Evolutionary conservation across 495 filamentous ascomycete species (phyloP).

Genomic region (Platismatia glauca): DNA sequence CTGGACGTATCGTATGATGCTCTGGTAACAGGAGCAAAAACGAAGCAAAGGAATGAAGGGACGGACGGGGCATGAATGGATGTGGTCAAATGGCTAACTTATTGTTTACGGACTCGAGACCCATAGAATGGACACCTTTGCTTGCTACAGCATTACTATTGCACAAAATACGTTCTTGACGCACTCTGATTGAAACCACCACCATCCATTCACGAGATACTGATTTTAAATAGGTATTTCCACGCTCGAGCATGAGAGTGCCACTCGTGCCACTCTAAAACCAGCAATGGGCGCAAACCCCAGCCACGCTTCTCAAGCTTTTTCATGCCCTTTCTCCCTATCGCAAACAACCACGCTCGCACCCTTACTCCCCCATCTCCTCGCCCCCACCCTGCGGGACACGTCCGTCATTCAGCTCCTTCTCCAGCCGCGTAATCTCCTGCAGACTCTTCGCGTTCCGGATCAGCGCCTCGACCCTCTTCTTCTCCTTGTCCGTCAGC

Average conservation of each 20-base stretch:
- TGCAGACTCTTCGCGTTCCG: constrained; percentile 75
- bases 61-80: neutral
- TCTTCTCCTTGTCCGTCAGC: constrained; percentile 60
- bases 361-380: constrained; percentile 29
- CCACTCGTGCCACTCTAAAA: neutral
- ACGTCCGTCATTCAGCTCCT: constrained; percentile 76
- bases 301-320: neutral
- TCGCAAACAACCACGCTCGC: neutral
- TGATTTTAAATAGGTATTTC: neutral
- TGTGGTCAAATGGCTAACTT: neutral
- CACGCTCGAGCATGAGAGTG: constrained; percentile 1
- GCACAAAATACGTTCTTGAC: neutral
- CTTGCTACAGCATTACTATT: neutral
- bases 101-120: neutral
- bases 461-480: constrained; percentile 64
- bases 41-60: neutral
- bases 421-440: constrained; percentile 74
- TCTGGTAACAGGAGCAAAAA: constrained; percentile 6
- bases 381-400: constrained; percentile 62
- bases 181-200: neutral
- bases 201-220: neutral
- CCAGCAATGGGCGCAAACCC: neutral
- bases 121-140: neutral
- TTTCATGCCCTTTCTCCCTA: neutral
- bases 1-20: neutral